These are phyloP conservation scores for Cytospora leucostoma DNA, from an alignment of 2,329 filamentous ascomycete species.

Conservation along the genomic window DNA sequence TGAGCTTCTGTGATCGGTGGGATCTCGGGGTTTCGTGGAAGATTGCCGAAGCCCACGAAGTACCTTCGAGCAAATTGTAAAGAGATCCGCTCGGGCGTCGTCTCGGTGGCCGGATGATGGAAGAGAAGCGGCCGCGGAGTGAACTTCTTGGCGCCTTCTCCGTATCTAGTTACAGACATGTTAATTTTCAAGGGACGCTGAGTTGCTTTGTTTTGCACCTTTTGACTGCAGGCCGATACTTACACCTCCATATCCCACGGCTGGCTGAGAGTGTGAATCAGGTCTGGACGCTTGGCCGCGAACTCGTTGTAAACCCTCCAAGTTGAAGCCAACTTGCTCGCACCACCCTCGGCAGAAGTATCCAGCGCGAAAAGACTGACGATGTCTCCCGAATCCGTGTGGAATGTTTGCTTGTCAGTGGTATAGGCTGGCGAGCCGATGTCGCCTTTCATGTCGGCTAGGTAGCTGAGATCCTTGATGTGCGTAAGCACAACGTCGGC, in stretches of 20 bases:
- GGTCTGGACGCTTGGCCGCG: conserved; percentile 57
- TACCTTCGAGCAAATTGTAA: conserved; percentile 62
- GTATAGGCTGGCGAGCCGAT: conserved; percentile 63
- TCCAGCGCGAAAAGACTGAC: conserved; percentile 58
- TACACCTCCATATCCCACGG: conserved; percentile 53
- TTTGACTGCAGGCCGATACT: conserved; percentile 39
- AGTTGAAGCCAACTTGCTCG: conserved; percentile 59
- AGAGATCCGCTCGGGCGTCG: conserved; percentile 53
- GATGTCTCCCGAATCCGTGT: conserved; percentile 62
- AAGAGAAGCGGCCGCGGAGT: conserved; percentile 55
- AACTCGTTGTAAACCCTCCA: conserved; percentile 66
- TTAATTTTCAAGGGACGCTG: conserved; percentile 42
- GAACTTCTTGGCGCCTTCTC: conserved; percentile 47
- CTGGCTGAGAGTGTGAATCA: conserved; percentile 57
- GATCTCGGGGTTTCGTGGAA: conserved; percentile 55
- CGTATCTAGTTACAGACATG: conserved; percentile 45
- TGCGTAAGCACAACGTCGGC: conserved; percentile 59
- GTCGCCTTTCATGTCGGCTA: conserved; percentile 37
- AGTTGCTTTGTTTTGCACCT: background rate
- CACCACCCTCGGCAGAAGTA: conserved; percentile 55
- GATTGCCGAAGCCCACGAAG: conserved; percentile 59
- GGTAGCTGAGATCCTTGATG: conserved; percentile 60
- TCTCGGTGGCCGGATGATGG: conserved; percentile 50
- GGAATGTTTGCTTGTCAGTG: conserved; percentile 62
- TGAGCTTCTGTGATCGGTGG: conserved; percentile 58